Base-by-base conservation (phyloP, 2,329 filamentous ascomycete genomes). In the Coniella lustricola region DNA sequence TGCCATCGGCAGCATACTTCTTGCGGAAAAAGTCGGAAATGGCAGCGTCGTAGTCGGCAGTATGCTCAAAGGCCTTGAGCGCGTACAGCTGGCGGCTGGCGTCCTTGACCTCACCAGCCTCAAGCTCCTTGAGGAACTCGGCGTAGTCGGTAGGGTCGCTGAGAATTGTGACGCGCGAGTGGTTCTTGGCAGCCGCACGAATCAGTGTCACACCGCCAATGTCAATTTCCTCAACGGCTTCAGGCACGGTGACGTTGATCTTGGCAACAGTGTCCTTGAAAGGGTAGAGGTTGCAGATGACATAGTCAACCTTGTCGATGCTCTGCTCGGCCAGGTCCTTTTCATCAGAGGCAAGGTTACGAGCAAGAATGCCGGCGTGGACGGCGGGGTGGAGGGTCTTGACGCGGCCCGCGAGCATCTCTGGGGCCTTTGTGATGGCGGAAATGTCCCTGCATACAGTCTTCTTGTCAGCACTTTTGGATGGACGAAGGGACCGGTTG, bases 231-330 rank as follows among this genome's bases (percentile, higher is more conserved):
- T 98, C 93, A 34, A 98, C 91, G 44, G 93, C 93, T 72, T 98
- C 91, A 44, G 88, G 82, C 55, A 98, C 87, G 53, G 91, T 97
- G 62, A 98, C 93, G 63, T 95, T 95, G 74, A 94, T 83, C 77
- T 96, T 95, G 60, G 90, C 86, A 59, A 98, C 84, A 29, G 93
- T 98, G 67, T 97, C 90, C 75, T 96, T 96, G 82, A 98, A 98
- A 12, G 93, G 93, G 70, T 98, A 97, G 48, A 98, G 79, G 73
- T 98, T 98, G 84, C 93, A 97, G 65, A 98, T 85, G 60, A 95
- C 89, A 61, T 85, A 95, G 77, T 95, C 89, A 52, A 95, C 89
- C 73, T 95, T 95, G 73, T 87, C 79, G 67, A 95, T 95, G 71
- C 90, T 93, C 72, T 95, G 89, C 68, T 93, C 87, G 44, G 88